Evolutionary conservation across 805 yeast species (phyloP), one percentile per base, ranked within the genome.

Genomic region (Saturnispora ahearnii): DNA sequence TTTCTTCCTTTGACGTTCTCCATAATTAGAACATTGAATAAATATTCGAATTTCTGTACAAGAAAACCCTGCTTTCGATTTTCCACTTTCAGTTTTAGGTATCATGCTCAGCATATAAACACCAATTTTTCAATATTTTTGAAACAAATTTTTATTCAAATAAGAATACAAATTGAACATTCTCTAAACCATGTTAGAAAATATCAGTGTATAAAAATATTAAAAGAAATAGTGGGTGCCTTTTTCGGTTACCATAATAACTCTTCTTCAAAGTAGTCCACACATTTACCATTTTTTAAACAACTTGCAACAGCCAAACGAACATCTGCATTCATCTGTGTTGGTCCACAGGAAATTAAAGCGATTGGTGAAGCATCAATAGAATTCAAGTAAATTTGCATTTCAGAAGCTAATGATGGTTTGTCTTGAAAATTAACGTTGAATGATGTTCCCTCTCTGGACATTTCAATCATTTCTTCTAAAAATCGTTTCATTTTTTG

Each of bases 181-280:
- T 9, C 5, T 31, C 18, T 18, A 18, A 18, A 18, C 18, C 18
- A 18, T 12, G 10, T 26, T 26, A 26, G 9, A 26, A 26, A 3
- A 26, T 26, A 6, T 6, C 2, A 26, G 29, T 5, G 9, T 26
- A 26, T 26, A 26, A 26, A 26, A 18, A 18, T 18, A 18, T 18
- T 18, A 18, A 18, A 18, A 18, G 18, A 18, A 26, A 26, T 26
- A 26, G 6, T 26, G 29, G 29, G 18, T 18, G 18, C 18, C 6
- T 26, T 26, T 26, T 26, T 26, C 6, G 9, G 9, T 48, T 45
- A 66, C 73, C 72, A 68, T 30, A 67, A 54, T 33, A 68, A 53
- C 48, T 68, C 70, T 51, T 69, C 70, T 46, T 69, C 72, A 52
- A 61, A 66, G 44, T 67, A 67, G 49, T 69, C 71, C 37, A 67